A percentile compares a stretch with the other conserved stretches of the same genome.
These are phyloP conservation scores for Fusarium armeniacum DNA, from an alignment of 2,329 filamentous ascomycete species.

Conservation along the genomic window DNA sequence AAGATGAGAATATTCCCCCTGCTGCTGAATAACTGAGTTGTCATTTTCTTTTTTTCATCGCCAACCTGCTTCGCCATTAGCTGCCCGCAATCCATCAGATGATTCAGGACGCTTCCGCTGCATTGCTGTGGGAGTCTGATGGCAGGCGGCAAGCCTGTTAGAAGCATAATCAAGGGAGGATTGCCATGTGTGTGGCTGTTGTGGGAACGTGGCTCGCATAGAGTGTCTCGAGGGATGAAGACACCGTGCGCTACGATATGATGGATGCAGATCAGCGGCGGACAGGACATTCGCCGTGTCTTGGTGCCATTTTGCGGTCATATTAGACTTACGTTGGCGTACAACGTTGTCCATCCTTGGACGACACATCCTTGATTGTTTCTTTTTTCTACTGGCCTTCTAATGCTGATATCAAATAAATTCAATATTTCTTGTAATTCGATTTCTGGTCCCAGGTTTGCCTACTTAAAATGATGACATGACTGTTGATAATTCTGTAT, in stretches of 20 bases:
- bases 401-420: slow-evolving; percentile 74
- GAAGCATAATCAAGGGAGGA: slow-evolving; percentile 40
- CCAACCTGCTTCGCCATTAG: slow-evolving; percentile 44
- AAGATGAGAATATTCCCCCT: slow-evolving; percentile 60
- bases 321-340: slow-evolving; percentile 44
- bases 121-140: slow-evolving; percentile 32
- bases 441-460: background rate
- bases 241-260: slow-evolving; percentile 38
- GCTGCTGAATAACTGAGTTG: slow-evolving; percentile 57
- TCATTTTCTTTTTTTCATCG: slow-evolving; percentile 56
- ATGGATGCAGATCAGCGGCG: slow-evolving; percentile 44
- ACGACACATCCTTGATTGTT: slow-evolving; percentile 54
- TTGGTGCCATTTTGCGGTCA: slow-evolving; percentile 37
- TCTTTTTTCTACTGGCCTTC: slow-evolving; percentile 71
- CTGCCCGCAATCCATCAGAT: slow-evolving; percentile 23
- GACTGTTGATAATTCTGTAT: background rate
- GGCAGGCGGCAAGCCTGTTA: slow-evolving; percentile 34
- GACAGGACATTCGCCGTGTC: slow-evolving; percentile 22
- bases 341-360: slow-evolving; percentile 51
- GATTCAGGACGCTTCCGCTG: slow-evolving; percentile 44
- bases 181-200: slow-evolving; percentile 41
- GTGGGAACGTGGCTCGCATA: slow-evolving; percentile 42
- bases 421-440: slow-evolving; percentile 54
- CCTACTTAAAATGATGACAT: background rate
- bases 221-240: slow-evolving; percentile 43